Evolutionary conservation across 1,284 basidiomycete species (phyloP), one percentile per base, ranked within the genome.

Genomic region (Boletus albobrunnescens): DNA sequence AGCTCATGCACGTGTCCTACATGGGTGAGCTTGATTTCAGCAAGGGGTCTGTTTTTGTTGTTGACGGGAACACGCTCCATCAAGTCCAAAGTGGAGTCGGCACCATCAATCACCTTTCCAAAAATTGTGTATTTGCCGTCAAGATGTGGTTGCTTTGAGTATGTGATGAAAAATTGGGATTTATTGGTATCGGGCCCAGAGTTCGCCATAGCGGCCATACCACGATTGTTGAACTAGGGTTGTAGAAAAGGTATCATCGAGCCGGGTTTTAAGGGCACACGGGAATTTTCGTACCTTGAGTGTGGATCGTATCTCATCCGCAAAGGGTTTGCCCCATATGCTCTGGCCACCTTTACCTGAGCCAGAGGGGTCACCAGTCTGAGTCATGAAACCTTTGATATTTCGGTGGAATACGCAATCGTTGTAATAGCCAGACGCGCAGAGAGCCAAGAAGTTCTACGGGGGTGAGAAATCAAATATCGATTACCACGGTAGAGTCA

Each of bases 151-250:
- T 96, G 93, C 63, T 96, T 96, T 1, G 86, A 74, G 63, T 95
- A 97, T 2, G 92, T 87, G 63, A 97, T 84, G 71, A 96, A 95
- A 71, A 96, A 95, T 70, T 95, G 87, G 3, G 91, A 91, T 69
- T 95, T 96, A 73, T 96, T 97, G 17, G 88, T 85, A 67, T 95
- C 89, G 19, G 87, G 87, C 0, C 94, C 94, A 4, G 88, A 86
- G 67, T 97, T 97, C 43, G 94, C 94, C 92, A 97, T 96, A 20
- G 94, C 94, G n/a, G 96, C 84, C 54, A 96, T 79, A 16, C 94
- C 94, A 54, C 94, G 82, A 45, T 82, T 75, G 68, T 96, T 96
- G 74, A 98, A 97, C 92, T 56, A 17, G 16, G 12, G 19, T 3
- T 6, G 28, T 12, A 30, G n/a, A n/a, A 13, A 48, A 36, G 19